Percentiles rank a stretch among this genome's conserved stretches.
phyloP scores from a whole-genome alignment of 2,329 filamentous ascomycete genomes.

The Penicillium sp. region DNA sequence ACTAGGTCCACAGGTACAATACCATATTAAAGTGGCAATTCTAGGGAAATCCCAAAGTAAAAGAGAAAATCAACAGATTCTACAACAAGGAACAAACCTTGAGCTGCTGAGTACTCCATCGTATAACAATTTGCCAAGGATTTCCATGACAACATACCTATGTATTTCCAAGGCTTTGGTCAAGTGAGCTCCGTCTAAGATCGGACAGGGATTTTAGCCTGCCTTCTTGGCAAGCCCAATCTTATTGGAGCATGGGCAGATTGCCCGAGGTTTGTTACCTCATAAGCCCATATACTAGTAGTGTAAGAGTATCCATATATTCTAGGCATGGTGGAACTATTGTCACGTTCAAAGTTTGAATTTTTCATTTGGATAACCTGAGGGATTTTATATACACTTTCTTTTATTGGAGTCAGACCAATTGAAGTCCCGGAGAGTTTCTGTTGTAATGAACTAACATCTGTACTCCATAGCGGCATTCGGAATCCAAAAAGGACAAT shows the following conservation, averaged over 20 bases:
- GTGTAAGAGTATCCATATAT: neutral
- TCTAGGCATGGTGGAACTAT: neutral
- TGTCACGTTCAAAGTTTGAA: neutral
- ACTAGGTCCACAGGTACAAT: no score
- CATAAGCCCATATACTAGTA: neutral
- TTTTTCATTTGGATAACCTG: neutral
- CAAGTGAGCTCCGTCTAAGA: neutral
- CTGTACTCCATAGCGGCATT: no score
- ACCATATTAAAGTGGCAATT: neutral
- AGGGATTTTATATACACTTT: neutral
- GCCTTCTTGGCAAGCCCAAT: constrained; percentile 2
- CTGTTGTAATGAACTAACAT: no score
- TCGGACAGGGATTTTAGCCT: neutral
- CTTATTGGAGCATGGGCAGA: neutral
- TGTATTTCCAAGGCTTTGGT: neutral
- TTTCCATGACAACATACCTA: no score
- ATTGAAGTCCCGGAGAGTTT: no score
- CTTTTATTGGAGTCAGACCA: no score
- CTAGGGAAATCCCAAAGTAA: neutral
- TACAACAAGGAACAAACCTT: neutral
- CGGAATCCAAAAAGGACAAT: neutral
- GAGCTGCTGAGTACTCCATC: neutral
- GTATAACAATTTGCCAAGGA: neutral
- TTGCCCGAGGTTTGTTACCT: neutral
- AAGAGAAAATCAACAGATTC: neutral